Conservation (phyloP, 1,284 basidiomycete genomes). For the Ustilago curta region DNA sequence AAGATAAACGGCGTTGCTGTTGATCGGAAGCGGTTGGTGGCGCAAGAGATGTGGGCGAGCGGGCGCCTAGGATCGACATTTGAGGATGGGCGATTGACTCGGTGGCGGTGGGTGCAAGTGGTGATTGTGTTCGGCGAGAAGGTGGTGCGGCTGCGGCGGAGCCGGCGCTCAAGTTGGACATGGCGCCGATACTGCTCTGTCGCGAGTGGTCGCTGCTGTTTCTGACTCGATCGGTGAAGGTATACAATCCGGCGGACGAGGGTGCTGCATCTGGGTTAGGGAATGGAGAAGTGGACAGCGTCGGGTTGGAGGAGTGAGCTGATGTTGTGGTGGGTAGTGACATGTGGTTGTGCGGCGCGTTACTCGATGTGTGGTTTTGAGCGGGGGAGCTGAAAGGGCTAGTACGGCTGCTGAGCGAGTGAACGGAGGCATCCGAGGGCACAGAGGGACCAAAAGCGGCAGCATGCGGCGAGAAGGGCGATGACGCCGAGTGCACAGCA, state of each 20-base stretch:
- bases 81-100: slow-evolving; percentile 12
- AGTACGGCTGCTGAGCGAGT: slow-evolving; percentile 34
- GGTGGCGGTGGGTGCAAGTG: slow-evolving; percentile 8
- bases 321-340: not conserved
- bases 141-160: slow-evolving; percentile 5
- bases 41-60: slow-evolving; percentile 15
- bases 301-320: not conserved
- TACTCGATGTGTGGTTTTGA: slow-evolving; percentile 8
- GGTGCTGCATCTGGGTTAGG: slow-evolving; percentile 3
- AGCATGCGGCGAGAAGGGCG: slow-evolving; percentile 39
- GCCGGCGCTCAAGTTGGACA: slow-evolving; percentile 19
- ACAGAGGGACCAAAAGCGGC: slow-evolving; percentile 21
- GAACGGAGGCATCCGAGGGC: slow-evolving; percentile 11
- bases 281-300: slow-evolving; percentile 5
- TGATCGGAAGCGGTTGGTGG: slow-evolving; percentile 11
- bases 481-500: slow-evolving; percentile 6
- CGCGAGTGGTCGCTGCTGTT: slow-evolving; percentile 29
- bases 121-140: slow-evolving; percentile 19
- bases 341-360: slow-evolving; percentile 12
- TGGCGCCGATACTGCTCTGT: slow-evolving; percentile 31
- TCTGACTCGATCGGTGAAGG: slow-evolving; percentile 24
- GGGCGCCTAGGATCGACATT: slow-evolving; percentile 1
- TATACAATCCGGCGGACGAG: slow-evolving; percentile 6
- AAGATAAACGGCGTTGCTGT: slow-evolving; percentile 26
- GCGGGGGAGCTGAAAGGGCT: slow-evolving; percentile 38